Conservation (phyloP, 2,329 filamentous ascomycete genomes). For the Acephala macrosclerotiorum region DNA sequence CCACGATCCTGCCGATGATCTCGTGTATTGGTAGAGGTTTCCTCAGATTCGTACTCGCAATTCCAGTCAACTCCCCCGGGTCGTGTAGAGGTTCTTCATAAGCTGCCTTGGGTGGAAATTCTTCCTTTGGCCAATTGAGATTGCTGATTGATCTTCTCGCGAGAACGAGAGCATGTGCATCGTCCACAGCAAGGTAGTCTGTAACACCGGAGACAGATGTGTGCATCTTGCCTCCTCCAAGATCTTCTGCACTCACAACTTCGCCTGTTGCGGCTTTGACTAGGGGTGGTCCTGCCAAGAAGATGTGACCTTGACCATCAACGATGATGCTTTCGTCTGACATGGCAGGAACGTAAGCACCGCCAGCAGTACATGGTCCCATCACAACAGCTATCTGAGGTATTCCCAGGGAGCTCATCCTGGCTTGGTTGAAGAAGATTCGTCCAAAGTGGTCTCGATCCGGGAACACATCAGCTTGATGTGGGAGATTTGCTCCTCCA, state of each 20-base stretch:
- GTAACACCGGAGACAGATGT: slow-evolving; percentile 91
- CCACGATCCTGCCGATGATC: slow-evolving; percentile 91
- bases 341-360: slow-evolving; percentile 97
- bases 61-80: slow-evolving; percentile 81
- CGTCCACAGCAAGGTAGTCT: slow-evolving; percentile 93
- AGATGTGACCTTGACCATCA: slow-evolving; percentile 94
- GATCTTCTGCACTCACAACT: slow-evolving; percentile 86
- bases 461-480: slow-evolving; percentile 95
- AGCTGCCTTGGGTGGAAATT: slow-evolving; percentile 48
- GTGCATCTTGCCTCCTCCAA: slow-evolving; percentile 90
- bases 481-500: slow-evolving; percentile 91
- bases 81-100: slow-evolving; percentile 83
- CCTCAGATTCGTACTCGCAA: slow-evolving; percentile 89
- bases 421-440: slow-evolving; percentile 97
- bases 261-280: slow-evolving; percentile 97
- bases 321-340: slow-evolving; percentile 98
- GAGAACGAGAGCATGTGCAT: slow-evolving; percentile 88
- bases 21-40: slow-evolving; percentile 87
- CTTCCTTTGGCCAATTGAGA: slow-evolving; percentile 79
- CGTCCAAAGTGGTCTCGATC: slow-evolving; percentile 92
- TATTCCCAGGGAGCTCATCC: slow-evolving; percentile 88
- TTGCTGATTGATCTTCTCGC: slow-evolving; percentile 85
- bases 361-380: slow-evolving; percentile 95
- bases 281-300: slow-evolving; percentile 90
- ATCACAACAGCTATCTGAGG: slow-evolving; percentile 96